Conservation (phyloP, 2,329 filamentous ascomycete genomes). For the Fusarium sp. region DNA sequence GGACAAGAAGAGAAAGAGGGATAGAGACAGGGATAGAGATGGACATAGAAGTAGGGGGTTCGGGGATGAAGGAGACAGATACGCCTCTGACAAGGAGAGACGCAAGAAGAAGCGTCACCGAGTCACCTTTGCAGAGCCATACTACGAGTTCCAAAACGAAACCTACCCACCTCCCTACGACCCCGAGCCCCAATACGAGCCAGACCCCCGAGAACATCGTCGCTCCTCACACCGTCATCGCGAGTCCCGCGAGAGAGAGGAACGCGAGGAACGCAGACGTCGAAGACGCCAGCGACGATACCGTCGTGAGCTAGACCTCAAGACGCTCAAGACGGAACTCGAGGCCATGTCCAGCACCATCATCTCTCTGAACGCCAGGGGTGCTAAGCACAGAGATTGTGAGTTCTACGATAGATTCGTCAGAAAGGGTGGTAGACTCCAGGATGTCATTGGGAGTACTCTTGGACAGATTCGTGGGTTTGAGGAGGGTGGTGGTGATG, state of each 20-base stretch:
- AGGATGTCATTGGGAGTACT: constrained; percentile 41
- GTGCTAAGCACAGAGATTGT: constrained; percentile 37
- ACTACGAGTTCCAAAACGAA: constrained; percentile 26
- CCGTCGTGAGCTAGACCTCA: constrained; percentile 34
- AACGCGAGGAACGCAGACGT: constrained; percentile 30
- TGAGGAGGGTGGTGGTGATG: constrained; percentile 27
- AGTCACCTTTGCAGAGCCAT: constrained; percentile 41
- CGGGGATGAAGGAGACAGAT: constrained; percentile 20
- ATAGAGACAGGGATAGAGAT: constrained; percentile 22
- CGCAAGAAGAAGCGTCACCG: constrained; percentile 34
- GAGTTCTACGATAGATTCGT: constrained; percentile 43
- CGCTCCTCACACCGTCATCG: not conserved
- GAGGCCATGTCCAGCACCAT: constrained; percentile 43
- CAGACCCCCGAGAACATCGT: not conserved
- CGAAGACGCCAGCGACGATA: constrained; percentile 32
- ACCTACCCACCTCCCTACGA: constrained; percentile 26
- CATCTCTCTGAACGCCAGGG: constrained; percentile 38
- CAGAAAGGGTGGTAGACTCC: constrained; percentile 37
- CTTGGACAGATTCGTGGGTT: constrained; percentile 37
- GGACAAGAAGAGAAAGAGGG: constrained; percentile 27
- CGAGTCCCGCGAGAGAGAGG: constrained; percentile 5
- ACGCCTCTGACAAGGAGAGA: constrained; percentile 32
- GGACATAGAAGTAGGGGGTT: constrained; percentile 12
- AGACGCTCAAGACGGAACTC: constrained; percentile 37
- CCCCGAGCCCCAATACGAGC: not conserved